A percentile compares a stretch with the other conserved stretches of the same genome.
Conservation (phyloP, 345 rosid species). For the Acer saccharum region DNA sequence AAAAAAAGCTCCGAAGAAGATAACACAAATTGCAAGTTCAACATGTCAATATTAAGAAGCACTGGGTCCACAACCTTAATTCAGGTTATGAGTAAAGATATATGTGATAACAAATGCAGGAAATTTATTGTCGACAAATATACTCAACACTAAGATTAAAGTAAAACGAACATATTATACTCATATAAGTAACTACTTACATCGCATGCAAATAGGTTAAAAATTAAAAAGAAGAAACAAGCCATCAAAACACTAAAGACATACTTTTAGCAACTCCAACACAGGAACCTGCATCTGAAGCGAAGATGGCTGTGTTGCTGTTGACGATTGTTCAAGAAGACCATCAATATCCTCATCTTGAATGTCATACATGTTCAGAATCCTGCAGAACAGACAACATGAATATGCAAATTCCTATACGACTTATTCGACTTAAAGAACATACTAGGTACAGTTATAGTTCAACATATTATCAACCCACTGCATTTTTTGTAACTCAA, state of each 20-base stretch:
- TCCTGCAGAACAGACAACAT: constrained; percentile 50
- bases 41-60: not conserved
- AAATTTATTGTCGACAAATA: not conserved
- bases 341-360: constrained; percentile 77
- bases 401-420: constrained; percentile 6
- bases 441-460: not conserved
- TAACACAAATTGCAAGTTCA: constrained; percentile 3
- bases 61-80: not conserved
- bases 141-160: constrained; percentile 1
- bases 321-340: constrained; percentile 54
- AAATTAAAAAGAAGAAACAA: constrained; percentile 17
- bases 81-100: not conserved
- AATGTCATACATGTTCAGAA: constrained; percentile 78
- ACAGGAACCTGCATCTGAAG: constrained; percentile 83
- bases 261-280: constrained; percentile 84
- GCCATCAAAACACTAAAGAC: constrained; percentile 18
- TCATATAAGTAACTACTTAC: not conserved
- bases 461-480: not conserved
- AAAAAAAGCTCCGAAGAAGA: not conserved
- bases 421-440: not conserved
- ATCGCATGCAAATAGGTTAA: not conserved
- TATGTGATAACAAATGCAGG: not conserved
- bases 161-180: constrained; percentile 5
- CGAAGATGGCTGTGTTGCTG: constrained; percentile 48
- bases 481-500: not conserved